Conservation (phyloP, 441 rosid genomes). For the California macrophylla region DNA sequence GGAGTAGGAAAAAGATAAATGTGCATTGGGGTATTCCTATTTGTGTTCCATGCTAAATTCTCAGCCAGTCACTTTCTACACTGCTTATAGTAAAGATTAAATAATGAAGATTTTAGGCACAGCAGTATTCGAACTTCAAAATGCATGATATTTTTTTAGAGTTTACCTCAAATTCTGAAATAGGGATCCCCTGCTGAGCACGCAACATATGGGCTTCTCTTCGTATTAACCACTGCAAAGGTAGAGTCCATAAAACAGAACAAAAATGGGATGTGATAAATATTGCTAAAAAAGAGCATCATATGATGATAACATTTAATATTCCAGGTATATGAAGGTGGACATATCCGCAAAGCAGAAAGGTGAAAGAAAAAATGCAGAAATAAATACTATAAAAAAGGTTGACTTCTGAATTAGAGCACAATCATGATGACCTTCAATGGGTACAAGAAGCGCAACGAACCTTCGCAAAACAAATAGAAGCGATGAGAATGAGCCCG, state of each 20-base stretch:
- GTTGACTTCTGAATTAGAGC: constrained; percentile 1
- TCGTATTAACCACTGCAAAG: constrained; percentile 68
- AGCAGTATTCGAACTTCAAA: neutral
- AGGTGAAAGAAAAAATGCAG: neutral
- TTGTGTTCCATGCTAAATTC: neutral
- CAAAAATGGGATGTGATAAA: neutral
- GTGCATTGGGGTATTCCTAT: too few relatives aligned
- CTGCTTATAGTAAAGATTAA: too few relatives aligned
- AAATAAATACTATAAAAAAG: constrained; percentile 4
- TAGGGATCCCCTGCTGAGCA: constrained; percentile 93
- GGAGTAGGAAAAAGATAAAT: too few relatives aligned
- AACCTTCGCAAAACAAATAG: constrained; percentile 80
- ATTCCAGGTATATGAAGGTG: neutral
- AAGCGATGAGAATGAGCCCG: constrained; percentile 74
- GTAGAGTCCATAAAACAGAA: constrained; percentile 5
- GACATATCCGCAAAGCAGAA: too few relatives aligned
- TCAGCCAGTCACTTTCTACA: neutral
- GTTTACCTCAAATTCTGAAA: constrained; percentile 83
- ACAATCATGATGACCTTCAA: neutral
- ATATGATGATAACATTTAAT: neutral
- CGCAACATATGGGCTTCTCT: constrained; percentile 74
- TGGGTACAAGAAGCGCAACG: constrained; percentile 6
- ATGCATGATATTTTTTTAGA: neutral
- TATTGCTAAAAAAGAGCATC: neutral
- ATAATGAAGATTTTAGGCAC: neutral